Evolutionary conservation across 1,284 basidiomycete species (phyloP).

Genomic region (Microbotryomycetes sp.): DNA sequence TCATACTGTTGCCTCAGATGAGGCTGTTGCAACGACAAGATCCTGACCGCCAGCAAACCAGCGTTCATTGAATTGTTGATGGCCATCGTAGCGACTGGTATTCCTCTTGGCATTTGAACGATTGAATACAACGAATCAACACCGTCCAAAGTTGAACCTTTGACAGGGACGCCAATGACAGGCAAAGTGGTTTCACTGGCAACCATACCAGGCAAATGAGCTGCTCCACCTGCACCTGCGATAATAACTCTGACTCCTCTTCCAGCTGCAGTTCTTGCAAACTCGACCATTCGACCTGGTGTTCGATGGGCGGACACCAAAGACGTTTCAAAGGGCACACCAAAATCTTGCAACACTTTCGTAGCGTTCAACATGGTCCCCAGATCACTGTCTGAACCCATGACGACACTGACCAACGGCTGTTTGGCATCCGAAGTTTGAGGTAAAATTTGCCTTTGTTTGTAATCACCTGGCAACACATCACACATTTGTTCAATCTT

Average conservation of each 20-base stretch:
- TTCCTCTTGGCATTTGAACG: slow-evolving; percentile 98
- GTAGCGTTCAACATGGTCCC: slow-evolving; percentile 88
- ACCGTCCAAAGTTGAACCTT: slow-evolving; percentile 86
- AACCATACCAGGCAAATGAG: slow-evolving; percentile 97
- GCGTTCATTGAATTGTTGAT: slow-evolving; percentile 97
- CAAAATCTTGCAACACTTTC: slow-evolving; percentile 69
- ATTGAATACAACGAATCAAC: slow-evolving; percentile 96
- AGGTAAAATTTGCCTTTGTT: slow-evolving; percentile 45
- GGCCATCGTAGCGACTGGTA: slow-evolving; percentile 94
- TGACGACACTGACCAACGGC: slow-evolving; percentile 89
- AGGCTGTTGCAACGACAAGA: slow-evolving; percentile 70
- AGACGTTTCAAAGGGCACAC: slow-evolving; percentile 84
- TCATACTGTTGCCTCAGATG: slow-evolving; percentile 63
- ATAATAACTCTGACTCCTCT: slow-evolving; percentile 76
- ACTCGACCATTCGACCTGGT: slow-evolving; percentile 76
- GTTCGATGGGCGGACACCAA: slow-evolving; percentile 97
- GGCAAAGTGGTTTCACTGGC: slow-evolving; percentile 88
- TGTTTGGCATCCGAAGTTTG: slow-evolving; percentile 46
- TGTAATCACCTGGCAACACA: slow-evolving; percentile 39
- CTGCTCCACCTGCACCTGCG: slow-evolving; percentile 93
- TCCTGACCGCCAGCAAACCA: slow-evolving; percentile 82
- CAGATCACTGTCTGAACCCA: slow-evolving; percentile 98
- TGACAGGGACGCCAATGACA: slow-evolving; percentile 94
- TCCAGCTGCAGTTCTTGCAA: slow-evolving; percentile 67
- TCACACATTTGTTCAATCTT: slow-evolving; percentile 64